These are phyloP conservation scores for Jaminaea rosea DNA, from an alignment of 1,284 basidiomycete species.

Conservation along the genomic window DNA sequence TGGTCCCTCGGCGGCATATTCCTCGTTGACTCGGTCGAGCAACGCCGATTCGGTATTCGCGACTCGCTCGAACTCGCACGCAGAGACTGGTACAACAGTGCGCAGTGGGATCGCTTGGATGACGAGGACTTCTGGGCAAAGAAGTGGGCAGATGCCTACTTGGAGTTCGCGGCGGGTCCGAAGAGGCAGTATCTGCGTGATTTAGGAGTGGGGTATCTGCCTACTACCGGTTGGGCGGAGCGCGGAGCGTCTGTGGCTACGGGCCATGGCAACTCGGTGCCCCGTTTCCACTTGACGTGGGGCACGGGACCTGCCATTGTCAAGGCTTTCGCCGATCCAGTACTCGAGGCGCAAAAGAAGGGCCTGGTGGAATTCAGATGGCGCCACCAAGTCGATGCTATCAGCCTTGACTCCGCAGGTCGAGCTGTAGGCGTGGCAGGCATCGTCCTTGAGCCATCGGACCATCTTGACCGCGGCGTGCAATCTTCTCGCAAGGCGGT, in stretches of 20 bases:
- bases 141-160: constrained; percentile 11
- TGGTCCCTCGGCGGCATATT: constrained; percentile 17
- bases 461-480: constrained; percentile 5
- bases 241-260: constrained; percentile 6
- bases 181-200: constrained; percentile 10
- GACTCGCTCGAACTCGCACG: constrained; percentile 11
- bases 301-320: constrained; percentile 13
- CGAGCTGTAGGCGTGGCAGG: constrained; percentile 8
- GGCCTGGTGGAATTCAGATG: constrained; percentile 12
- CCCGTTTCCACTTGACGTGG: constrained; percentile 14
- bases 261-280: constrained; percentile 13
- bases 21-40: constrained; percentile 12
- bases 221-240: constrained; percentile 14
- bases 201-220: constrained; percentile 7
- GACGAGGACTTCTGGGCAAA: constrained; percentile 10
- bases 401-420: constrained; percentile 5
- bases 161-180: constrained; percentile 8
- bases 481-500: constrained; percentile 7
- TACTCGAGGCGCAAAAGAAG: constrained; percentile 8
- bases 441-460: constrained; percentile 3
- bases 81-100: constrained; percentile 13
- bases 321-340: constrained; percentile 10
- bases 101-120: constrained; percentile 8
- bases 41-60: constrained; percentile 12
- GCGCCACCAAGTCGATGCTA: constrained; percentile 10